phyloP scores from a whole-genome alignment of 768 basidiomycete species.

The Thelephora ganbajun region DNA sequence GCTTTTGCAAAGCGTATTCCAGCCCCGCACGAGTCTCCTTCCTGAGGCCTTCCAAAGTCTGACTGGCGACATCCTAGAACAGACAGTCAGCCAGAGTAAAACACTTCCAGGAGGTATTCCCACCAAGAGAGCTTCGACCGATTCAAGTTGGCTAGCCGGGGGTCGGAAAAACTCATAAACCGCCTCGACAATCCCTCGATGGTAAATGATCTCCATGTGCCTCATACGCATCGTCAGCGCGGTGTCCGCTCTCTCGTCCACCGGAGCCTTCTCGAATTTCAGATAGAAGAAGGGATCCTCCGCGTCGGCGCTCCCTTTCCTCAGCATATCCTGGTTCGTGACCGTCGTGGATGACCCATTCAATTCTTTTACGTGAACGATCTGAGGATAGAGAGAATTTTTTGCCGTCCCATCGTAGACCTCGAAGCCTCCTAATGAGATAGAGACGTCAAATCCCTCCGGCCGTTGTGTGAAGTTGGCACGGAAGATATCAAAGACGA shows the following conservation, averaged over 20 bases:
- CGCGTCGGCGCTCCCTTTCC: conserved; percentile 10
- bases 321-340: conserved; percentile 5
- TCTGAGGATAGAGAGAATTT: conserved; percentile 73
- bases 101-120: conserved; percentile 14
- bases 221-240: conserved; percentile 82
- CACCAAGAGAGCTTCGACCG: conserved; percentile 84
- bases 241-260: conserved; percentile 85
- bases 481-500: conserved; percentile 78
- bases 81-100: conserved; percentile 3
- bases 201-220: conserved; percentile 95
- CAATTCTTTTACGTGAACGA: conserved; percentile 66
- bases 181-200: conserved; percentile 85
- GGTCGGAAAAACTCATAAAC: conserved; percentile 87
- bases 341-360: conserved; percentile 2
- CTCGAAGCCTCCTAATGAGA: conserved; percentile 75
- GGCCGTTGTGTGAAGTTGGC: conserved; percentile 76
- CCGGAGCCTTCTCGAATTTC: conserved; percentile 84
- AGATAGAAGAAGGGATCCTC: conserved; percentile 72
- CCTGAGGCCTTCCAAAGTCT: conserved; percentile 84
- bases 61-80: conserved; percentile 70
- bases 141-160: conserved; percentile 88
- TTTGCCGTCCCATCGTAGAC: conserved; percentile 87
- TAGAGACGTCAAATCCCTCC: conserved; percentile 72
- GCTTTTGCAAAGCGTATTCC: conserved; percentile 83
- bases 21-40: conserved; percentile 91